These are phyloP conservation scores for Bombardia bombarda DNA, from an alignment of 495 filamentous ascomycete genomes.

Conservation along the genomic window DNA sequence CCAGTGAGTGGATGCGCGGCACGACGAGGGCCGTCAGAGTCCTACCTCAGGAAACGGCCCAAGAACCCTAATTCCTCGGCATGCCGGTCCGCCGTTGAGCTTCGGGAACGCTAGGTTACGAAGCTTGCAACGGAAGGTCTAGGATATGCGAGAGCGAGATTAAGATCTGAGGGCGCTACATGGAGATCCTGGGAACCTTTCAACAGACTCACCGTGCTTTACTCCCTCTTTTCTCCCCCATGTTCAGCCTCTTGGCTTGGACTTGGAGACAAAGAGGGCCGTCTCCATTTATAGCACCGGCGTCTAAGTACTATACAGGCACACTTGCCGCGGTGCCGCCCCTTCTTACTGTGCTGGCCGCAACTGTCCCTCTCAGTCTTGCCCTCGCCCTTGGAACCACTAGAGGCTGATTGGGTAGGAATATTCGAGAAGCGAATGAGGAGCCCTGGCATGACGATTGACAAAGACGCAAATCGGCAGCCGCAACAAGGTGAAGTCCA, in stretches of 20 bases:
- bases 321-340: no score
- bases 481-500: not conserved
- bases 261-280: not conserved
- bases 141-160: no score
- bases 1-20: not conserved
- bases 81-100: slow-evolving; percentile 19
- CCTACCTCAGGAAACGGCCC: not conserved
- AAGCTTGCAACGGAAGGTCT: slow-evolving; percentile 5
- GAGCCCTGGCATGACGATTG: not conserved
- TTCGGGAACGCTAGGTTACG: slow-evolving; percentile 9
- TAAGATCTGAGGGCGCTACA: not conserved
- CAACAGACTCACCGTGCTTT: not conserved
- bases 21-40: not conserved
- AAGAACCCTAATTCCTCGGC: slow-evolving; percentile 13
- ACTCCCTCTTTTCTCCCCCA: not conserved
- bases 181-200: not conserved
- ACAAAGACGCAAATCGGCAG: slow-evolving; percentile 1
- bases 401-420: slow-evolving; percentile 13
- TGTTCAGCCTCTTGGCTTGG: slow-evolving; percentile 1
- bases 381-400: no score
- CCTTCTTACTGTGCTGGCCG: no score
- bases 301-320: slow-evolving; percentile 4
- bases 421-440: slow-evolving; percentile 2
- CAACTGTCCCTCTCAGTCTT: no score
- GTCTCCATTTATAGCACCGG: slow-evolving; percentile 9